These are phyloP conservation scores for Barnettozyma wickerhamii DNA, from an alignment of 805 yeast genomes.

Conservation along the genomic window DNA sequence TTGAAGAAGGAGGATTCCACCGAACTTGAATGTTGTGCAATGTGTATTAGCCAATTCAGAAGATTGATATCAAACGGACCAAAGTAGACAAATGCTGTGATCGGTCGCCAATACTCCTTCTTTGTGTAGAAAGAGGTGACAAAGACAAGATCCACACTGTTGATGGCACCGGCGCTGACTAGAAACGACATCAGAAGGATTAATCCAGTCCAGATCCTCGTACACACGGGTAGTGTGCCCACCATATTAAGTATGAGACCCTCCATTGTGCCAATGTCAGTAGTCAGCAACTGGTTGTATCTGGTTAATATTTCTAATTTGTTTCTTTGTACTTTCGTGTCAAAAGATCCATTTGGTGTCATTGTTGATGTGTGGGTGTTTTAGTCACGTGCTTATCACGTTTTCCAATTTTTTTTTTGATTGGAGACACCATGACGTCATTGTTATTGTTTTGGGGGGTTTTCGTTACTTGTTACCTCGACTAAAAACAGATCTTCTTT, in stretches of 20 bases:
- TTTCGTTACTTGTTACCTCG: background rate
- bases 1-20: constrained; percentile 12
- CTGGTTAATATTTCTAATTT: too few species aligned
- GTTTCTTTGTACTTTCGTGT: too few species aligned
- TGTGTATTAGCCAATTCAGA: constrained; percentile 6
- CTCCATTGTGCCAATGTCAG: constrained; percentile 24
- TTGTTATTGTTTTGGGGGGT: background rate
- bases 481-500: too few species aligned
- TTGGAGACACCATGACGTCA: background rate
- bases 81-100: constrained; percentile 18
- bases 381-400: background rate
- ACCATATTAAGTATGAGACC: constrained; percentile 18
- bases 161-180: constrained; percentile 10
- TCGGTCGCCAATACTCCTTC: constrained; percentile 20
- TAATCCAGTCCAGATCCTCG: constrained; percentile 17
- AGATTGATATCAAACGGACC: constrained; percentile 15
- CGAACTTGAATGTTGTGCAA: constrained; percentile 10
- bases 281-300: too few species aligned
- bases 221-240: constrained; percentile 16
- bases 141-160: constrained; percentile 11
- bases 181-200: constrained; percentile 12
- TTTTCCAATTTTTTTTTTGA: background rate
- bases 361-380: too few species aligned
- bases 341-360: too few species aligned
- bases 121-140: constrained; percentile 9